Base-by-base conservation (phyloP, 2,329 filamentous ascomycete genomes). In the Phyllosticta capitalensis region DNA sequence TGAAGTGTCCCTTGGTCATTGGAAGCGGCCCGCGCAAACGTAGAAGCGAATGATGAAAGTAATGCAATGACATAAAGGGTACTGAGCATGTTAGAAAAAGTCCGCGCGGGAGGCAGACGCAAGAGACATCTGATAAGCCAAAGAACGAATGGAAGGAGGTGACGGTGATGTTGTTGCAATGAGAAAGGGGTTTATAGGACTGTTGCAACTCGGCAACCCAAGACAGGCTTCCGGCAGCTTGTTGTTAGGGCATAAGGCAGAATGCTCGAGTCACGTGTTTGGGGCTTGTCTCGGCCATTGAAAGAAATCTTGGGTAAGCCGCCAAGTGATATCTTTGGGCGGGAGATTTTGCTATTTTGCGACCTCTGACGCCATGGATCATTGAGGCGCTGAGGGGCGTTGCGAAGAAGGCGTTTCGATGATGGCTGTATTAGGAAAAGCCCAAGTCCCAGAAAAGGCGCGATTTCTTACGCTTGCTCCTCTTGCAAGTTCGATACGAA, bases 1-100 rank as follows among this genome's bases (percentile, higher is more conserved):
- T 52, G 56, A 54, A 53, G 38, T 24, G 58, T 52, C 19, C 28
- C 52, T 48, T 59, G 58, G 45, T 26, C 53, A 19, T 53, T 20
- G 24, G 58, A 59, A 22, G 38, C 38, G 48, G 52, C 54, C 53
- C 51, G 58, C 56, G 56, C 52, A 30, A 53, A 21, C 14, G 50
- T 52, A 17, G 22, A 26, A 52, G 50, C 14, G 22, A 52, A 21
- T 22, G 50, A 52, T 26, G 10, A 17, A 10, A 52, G 22, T 52
- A 26, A 26, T 52, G 52, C 48, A 38, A 59, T 3, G 9, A 59
- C 17, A n/a, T 24, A 48, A 48, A 53, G 52, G n/a, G 52, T n/a
- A 19, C 38, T 55, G 7, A 53, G 26, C 58, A 59, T 59, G 20
- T 19, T 59, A 49, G 17, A 59, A 48, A 49, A 48, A 28, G 30